A percentile compares a stretch with the other conserved stretches of the same genome.
Conservation (phyloP, 2,329 filamentous ascomycete species). For the Paecilomyces dactylethromorphus region DNA sequence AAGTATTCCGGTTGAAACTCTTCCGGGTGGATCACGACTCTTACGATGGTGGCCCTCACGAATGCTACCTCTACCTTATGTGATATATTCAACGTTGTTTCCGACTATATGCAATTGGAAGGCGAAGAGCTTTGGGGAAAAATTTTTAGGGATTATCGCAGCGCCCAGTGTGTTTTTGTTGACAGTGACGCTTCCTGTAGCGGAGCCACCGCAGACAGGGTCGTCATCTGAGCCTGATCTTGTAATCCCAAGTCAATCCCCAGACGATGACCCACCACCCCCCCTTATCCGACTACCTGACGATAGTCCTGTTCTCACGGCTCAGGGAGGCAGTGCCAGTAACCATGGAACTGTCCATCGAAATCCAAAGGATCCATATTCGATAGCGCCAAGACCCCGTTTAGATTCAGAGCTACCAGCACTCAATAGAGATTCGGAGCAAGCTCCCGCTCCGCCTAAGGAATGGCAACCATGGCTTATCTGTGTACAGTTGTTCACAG, state of each 20-base stretch:
- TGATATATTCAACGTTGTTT: slow-evolving; percentile 69
- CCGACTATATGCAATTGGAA: slow-evolving; percentile 79
- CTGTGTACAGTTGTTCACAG: slow-evolving; percentile 75
- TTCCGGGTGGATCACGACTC: slow-evolving; percentile 9
- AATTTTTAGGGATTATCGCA: slow-evolving; percentile 71
- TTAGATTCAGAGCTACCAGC: slow-evolving; percentile 37
- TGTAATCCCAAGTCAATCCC: slow-evolving; percentile 16
- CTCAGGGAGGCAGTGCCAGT: slow-evolving; percentile 8
- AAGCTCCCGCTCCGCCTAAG: slow-evolving; percentile 27
- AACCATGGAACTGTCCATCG: background rate
- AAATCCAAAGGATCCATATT: background rate
- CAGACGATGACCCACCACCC: slow-evolving; percentile 10
- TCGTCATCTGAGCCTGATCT: slow-evolving; percentile 35
- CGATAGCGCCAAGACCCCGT: slow-evolving; percentile 12
- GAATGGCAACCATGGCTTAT: slow-evolving; percentile 92
- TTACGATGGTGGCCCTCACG: slow-evolving; percentile 77
- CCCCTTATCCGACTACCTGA: slow-evolving; percentile 27
- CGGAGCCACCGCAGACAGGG: slow-evolving; percentile 60
- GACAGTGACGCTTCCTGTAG: slow-evolving; percentile 84
- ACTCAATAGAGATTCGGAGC: slow-evolving; percentile 12
- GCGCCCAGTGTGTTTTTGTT: slow-evolving; percentile 87
- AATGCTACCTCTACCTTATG: slow-evolving; percentile 63
- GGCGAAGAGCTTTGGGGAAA: slow-evolving; percentile 79
- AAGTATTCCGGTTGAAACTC: slow-evolving; percentile 30
- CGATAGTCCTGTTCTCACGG: slow-evolving; percentile 26